phyloP scores from a whole-genome alignment of 2,329 filamentous ascomycete species.

The Purpureocillium takamizusanense region DNA sequence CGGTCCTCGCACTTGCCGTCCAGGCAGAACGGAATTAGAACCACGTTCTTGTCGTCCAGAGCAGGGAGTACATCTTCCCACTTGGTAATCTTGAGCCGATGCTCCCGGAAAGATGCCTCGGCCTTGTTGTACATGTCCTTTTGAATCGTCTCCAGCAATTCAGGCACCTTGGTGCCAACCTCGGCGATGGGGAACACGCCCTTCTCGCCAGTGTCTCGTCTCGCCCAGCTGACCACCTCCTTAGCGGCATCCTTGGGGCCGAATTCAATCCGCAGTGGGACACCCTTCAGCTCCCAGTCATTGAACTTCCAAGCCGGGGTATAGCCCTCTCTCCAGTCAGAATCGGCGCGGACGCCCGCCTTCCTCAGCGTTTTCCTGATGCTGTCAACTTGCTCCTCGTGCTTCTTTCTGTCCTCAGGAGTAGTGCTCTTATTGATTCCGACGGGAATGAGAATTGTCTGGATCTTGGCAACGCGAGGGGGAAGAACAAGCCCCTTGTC shows the following conservation, averaged over 20 bases:
- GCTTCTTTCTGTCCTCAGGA: conserved; percentile 66
- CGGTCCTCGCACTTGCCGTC: conserved; percentile 78
- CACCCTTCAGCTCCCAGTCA: conserved; percentile 95
- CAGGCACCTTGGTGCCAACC: conserved; percentile 63
- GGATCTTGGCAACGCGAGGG: conserved; percentile 78
- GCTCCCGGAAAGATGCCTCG: conserved; percentile 66
- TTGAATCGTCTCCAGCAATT: conserved; percentile 84
- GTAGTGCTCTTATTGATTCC: conserved; percentile 84
- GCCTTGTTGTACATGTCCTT: conserved; percentile 70
- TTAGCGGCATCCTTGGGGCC: conserved; percentile 90
- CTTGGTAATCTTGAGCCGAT: conserved; percentile 71
- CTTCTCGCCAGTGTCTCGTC: conserved; percentile 83
- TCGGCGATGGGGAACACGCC: conserved; percentile 67
- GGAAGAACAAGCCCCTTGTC: conserved; percentile 92
- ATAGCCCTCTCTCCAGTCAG: conserved; percentile 84
- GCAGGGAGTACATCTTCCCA: conserved; percentile 90
- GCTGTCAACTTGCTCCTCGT: conserved; percentile 66
- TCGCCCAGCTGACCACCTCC: conserved; percentile 73
- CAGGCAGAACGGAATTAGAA: conserved; percentile 85
- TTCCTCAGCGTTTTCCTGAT: conserved; percentile 62
- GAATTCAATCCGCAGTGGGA: conserved; percentile 89
- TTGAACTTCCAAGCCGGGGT: conserved; percentile 97
- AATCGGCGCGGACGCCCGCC: conserved; percentile 67
- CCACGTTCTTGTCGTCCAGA: conserved; percentile 85
- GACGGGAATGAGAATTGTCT: conserved; percentile 83